These are phyloP conservation scores for Diplodia intermedia DNA, from an alignment of 2,329 filamentous ascomycete genomes.

Conservation along the genomic window DNA sequence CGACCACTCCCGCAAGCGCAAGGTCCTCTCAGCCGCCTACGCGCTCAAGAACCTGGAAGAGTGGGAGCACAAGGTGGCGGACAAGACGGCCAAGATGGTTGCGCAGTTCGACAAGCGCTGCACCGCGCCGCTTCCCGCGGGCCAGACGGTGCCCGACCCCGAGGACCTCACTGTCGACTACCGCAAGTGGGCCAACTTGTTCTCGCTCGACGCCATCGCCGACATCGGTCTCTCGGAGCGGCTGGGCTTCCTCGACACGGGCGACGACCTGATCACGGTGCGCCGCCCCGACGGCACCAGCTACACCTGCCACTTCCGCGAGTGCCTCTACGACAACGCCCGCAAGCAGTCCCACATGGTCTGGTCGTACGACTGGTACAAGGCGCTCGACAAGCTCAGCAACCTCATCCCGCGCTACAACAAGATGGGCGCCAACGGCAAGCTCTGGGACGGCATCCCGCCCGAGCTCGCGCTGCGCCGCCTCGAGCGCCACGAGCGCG, in stretches of 20 bases:
- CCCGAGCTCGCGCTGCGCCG: conserved; percentile 55
- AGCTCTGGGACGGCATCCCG: conserved; percentile 46
- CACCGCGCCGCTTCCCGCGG: conserved; percentile 45
- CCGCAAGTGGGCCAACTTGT: conserved; percentile 62
- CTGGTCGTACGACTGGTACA: conserved; percentile 62
- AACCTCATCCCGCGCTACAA: conserved; percentile 57
- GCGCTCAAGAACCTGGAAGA: conserved; percentile 37
- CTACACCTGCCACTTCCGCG: conserved; percentile 57
- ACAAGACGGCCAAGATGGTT: conserved; percentile 40
- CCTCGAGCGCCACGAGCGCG: conserved; percentile 52
- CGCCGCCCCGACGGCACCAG: conserved; percentile 56
- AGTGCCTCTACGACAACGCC: conserved; percentile 59
- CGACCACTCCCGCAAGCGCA: conserved; percentile 41
- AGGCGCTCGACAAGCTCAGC: conserved; percentile 55
- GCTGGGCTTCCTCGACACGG: conserved; percentile 60
- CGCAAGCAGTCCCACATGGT: conserved; percentile 59
- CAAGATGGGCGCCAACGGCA: conserved; percentile 33
- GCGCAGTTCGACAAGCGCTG: conserved; percentile 54
- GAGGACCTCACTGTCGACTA: conserved; percentile 59
- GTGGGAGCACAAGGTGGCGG: conserved; percentile 36
- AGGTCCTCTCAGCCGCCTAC: conserved; percentile 37
- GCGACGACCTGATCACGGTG: conserved; percentile 54
- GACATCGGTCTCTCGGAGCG: conserved; percentile 62
- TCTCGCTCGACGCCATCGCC: conserved; percentile 63
- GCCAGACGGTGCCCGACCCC: conserved; percentile 37